These are phyloP conservation scores for Hordeum marinum DNA, from an alignment of 176 grass and related monocot species.

Conservation along the genomic window DNA sequence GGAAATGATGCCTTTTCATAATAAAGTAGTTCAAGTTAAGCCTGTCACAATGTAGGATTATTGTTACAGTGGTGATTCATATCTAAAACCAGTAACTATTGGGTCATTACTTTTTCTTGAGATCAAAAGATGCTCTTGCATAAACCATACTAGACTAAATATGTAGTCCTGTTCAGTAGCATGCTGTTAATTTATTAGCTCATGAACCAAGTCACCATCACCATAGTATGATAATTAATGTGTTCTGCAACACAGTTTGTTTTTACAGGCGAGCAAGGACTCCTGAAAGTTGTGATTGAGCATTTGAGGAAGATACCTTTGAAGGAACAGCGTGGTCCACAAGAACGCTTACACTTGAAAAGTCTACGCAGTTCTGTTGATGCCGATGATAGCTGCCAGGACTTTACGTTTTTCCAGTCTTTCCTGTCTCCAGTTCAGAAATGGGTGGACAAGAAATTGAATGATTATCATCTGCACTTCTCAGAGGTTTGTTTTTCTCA, in stretches of 20 bases:
- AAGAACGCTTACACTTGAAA: conserved; percentile 93
- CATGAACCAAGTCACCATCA: neutral
- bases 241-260: conserved; percentile 73
- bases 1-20: conserved; percentile 1
- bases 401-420: conserved; percentile 94
- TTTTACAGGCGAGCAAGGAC: conserved; percentile 78
- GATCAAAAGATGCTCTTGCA: conserved; percentile 11
- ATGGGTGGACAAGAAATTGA: conserved; percentile 92
- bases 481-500: conserved; percentile 61
- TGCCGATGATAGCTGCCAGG: conserved; percentile 55
- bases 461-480: conserved; percentile 88
- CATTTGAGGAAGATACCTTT: conserved; percentile 93
- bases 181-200: conserved; percentile 12
- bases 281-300: conserved; percentile 72
- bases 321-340: conserved; percentile 89
- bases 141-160: conserved; percentile 1
- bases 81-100: neutral
- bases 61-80: neutral
- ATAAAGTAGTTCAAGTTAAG: neutral
- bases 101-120: conserved; percentile 14
- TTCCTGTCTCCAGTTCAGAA: conserved; percentile 83
- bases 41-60: conserved; percentile 1
- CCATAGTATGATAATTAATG: conserved; percentile 24
- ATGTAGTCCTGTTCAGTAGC: conserved; percentile 2
- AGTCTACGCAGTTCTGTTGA: conserved; percentile 76